These are phyloP conservation scores for Blastomyces parvus DNA, from an alignment of 2,329 filamentous ascomycete genomes.

Conservation along the genomic window DNA sequence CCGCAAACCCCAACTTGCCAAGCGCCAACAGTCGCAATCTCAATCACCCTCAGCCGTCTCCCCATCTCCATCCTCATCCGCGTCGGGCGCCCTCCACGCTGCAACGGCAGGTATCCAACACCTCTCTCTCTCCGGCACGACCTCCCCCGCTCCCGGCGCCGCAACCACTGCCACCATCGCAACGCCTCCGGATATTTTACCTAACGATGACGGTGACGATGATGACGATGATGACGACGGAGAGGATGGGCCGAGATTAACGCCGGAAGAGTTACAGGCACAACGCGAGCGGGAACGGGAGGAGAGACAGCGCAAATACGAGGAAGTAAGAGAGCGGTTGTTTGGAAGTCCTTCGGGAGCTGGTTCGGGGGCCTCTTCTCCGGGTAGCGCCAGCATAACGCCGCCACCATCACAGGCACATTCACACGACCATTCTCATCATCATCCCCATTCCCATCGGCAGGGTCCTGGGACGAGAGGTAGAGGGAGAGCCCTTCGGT, in stretches of 20 bases:
- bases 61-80: not conserved
- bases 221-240: conserved; percentile 56
- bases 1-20: conserved; percentile 63
- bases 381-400: conserved; percentile 46
- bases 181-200: not conserved
- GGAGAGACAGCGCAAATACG: conserved; percentile 83
- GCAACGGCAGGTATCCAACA: conserved; percentile 35
- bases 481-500: conserved; percentile 29
- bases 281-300: conserved; percentile 60
- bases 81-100: conserved; percentile 37
- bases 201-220: conserved; percentile 29
- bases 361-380: conserved; percentile 50
- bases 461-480: conserved; percentile 39
- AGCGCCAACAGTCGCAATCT: conserved; percentile 35
- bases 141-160: not conserved
- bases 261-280: conserved; percentile 67
- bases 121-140: conserved; percentile 32
- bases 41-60: conserved; percentile 25
- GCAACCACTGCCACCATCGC: not conserved
- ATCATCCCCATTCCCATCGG: conserved; percentile 19
- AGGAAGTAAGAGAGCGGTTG: conserved; percentile 77
- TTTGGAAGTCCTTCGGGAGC: conserved; percentile 52
- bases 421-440: conserved; percentile 15
- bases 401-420: conserved; percentile 37
- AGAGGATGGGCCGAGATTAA: conserved; percentile 52